Percentiles rank a stretch among this genome's conserved stretches.
Conservation (phyloP, 2,329 filamentous ascomycete genomes). For the Sphaceloma murrayae region DNA sequence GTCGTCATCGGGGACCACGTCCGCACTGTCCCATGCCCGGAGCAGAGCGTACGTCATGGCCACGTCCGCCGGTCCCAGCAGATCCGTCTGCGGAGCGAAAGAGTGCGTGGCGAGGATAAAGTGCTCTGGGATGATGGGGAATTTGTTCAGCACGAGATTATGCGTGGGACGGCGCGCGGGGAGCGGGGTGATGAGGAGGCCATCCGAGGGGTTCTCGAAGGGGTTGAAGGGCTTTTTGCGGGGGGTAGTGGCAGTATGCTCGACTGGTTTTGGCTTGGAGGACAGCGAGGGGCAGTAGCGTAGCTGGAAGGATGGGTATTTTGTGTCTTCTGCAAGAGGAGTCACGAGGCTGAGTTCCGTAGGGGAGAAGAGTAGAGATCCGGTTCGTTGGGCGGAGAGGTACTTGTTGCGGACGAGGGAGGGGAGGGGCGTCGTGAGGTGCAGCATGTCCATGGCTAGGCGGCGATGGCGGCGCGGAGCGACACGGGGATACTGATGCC, state of each 20-base stretch:
- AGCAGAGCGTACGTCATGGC: constrained; percentile 54
- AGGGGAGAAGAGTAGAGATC: constrained; percentile 32
- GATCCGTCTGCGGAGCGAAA: constrained; percentile 54
- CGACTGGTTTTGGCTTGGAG: constrained; percentile 32
- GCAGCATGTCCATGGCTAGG: constrained; percentile 1
- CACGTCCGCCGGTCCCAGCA: constrained; percentile 53
- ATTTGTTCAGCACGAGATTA: constrained; percentile 64
- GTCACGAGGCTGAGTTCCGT: constrained; percentile 32
- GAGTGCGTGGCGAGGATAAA: constrained; percentile 60
- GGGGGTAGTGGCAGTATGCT: too few relatives aligned
- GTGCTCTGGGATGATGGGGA: constrained; percentile 59
- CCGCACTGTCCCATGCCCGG: constrained; percentile 40
- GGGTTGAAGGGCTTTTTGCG: constrained; percentile 45
- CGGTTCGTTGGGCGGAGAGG: constrained; percentile 28
- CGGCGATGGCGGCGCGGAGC: too few relatives aligned
- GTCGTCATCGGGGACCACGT: too few relatives aligned
- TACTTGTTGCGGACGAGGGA: constrained; percentile 32
- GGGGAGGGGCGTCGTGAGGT: constrained; percentile 17
- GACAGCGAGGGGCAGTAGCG: constrained; percentile 61
- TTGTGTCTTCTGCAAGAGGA: constrained; percentile 31
- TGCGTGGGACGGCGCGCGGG: constrained; percentile 40
- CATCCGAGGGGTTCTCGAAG: constrained; percentile 51
- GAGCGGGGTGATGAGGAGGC: constrained; percentile 47
- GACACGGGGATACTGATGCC: too few relatives aligned
- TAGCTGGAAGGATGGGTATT: constrained; percentile 48